These are phyloP conservation scores for Hyaloscypha hepaticicola DNA, from an alignment of 495 filamentous ascomycete species.

Conservation along the genomic window DNA sequence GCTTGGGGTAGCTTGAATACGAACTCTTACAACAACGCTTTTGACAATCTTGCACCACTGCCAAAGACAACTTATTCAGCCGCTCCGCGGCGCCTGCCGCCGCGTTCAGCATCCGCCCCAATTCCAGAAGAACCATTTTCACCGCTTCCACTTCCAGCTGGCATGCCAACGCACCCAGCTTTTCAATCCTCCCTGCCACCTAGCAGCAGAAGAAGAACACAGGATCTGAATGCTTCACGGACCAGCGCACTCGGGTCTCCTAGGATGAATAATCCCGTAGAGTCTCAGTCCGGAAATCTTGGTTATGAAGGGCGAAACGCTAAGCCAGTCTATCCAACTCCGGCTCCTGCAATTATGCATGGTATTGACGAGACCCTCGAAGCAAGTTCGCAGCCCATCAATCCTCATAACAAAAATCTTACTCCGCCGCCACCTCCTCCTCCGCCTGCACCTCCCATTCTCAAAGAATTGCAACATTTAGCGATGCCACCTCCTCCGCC, in stretches of 20 bases:
- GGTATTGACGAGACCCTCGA: conserved; percentile 69
- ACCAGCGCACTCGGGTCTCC: conserved; percentile 29
- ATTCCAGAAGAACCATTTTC: conserved; percentile 55
- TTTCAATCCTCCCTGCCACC: conserved; percentile 54
- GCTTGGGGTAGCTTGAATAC: conserved; percentile 30
- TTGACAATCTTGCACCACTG: conserved; percentile 38
- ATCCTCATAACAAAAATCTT: conserved; percentile 41
- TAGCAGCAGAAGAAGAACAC: conserved; percentile 38
- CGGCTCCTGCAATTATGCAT: conserved; percentile 30
- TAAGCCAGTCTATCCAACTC: conserved; percentile 21
- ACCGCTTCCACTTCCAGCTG: conserved; percentile 41
- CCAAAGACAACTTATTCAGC: conserved; percentile 67
- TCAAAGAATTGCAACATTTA: conserved; percentile 85
- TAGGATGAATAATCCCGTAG: conserved; percentile 42
- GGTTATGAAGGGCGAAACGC: conserved; percentile 31
- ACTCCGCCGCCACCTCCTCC: conserved; percentile 51
- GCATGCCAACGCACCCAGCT: conserved; percentile 55
- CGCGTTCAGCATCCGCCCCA: conserved; percentile 72
- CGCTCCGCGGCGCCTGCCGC: conserved; percentile 57
- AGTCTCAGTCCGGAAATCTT: conserved; percentile 33
- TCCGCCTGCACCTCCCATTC: conserved; percentile 56
- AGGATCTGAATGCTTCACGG: conserved; percentile 9
- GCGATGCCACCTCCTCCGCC: conserved; percentile 65
- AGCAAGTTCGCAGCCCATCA: conserved; percentile 37
- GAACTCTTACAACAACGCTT: conserved; percentile 35